Evolutionary conservation across 805 yeast genomes (phyloP).

Genomic region (Grigorovia humatica): DNA sequence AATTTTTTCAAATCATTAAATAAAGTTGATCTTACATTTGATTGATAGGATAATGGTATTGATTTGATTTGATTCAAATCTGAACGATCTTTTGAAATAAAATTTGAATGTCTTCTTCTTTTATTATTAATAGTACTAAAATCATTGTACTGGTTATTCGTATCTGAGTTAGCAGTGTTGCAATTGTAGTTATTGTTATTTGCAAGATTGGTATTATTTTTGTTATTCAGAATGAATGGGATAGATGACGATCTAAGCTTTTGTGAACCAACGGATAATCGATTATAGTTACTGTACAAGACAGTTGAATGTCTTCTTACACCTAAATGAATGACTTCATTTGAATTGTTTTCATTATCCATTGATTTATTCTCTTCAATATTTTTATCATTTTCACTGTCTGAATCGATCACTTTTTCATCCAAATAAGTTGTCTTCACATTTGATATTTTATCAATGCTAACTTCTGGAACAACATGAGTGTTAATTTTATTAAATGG

Average conservation of each 20-base stretch:
- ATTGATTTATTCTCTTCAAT: background rate
- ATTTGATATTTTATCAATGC: slow-evolving; percentile 1
- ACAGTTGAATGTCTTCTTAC: background rate
- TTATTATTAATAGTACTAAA: background rate
- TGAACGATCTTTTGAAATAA: background rate
- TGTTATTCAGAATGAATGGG: background rate
- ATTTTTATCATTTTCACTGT: slow-evolving; percentile 19
- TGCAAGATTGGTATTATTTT: background rate
- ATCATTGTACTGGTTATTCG: background rate
- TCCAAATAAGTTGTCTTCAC: slow-evolving; percentile 25
- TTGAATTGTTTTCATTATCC: background rate
- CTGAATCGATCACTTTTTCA: slow-evolving; percentile 31
- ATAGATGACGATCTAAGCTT: background rate
- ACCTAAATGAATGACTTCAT: slow-evolving; percentile 1
- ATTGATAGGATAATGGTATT: slow-evolving; percentile 8
- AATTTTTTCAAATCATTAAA: background rate
- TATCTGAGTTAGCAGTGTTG: background rate
- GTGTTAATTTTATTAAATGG: background rate
- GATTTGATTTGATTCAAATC: background rate
- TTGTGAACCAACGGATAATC: background rate
- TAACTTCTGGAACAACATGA: background rate
- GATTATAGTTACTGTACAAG: background rate
- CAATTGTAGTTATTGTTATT: background rate
- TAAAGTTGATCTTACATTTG: slow-evolving; percentile 23
- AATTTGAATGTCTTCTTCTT: background rate